phyloP scores from a whole-genome alignment of 2,329 filamentous ascomycete species.

The Hortaea werneckii region DNA sequence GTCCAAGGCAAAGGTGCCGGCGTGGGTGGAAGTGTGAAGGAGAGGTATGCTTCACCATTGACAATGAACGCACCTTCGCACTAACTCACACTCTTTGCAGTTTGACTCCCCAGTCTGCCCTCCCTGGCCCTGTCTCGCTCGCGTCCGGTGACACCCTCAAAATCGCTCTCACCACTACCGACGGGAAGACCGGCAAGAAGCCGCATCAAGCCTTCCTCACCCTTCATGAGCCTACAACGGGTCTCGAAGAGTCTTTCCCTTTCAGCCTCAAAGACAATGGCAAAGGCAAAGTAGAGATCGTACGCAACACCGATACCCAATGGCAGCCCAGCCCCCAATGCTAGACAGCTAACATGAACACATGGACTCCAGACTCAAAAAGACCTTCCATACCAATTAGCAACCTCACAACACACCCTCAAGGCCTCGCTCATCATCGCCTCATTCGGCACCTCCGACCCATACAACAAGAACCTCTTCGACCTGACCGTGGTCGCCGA shows the following conservation, averaged over 20 bases:
- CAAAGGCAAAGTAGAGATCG: constrained; percentile 75
- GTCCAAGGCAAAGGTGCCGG: constrained; percentile 51
- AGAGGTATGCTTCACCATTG: constrained; percentile 38
- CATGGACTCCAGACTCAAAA: constrained; percentile 58
- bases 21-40: constrained; percentile 43
- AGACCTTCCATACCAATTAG: constrained; percentile 77
- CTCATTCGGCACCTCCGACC: constrained; percentile 67
- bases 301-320: constrained; percentile 39
- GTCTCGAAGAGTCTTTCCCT: constrained; percentile 78
- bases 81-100: constrained; percentile 18
- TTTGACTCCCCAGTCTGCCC: constrained; percentile 41
- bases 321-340: constrained; percentile 18
- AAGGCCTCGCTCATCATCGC: constrained; percentile 74
- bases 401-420: constrained; percentile 56
- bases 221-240: constrained; percentile 61
- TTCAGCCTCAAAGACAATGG: constrained; percentile 77
- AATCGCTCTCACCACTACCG: constrained; percentile 69
- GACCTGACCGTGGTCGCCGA: constrained; percentile 58
- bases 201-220: constrained; percentile 92
- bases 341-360: background rate
- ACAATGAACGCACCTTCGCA: background rate
- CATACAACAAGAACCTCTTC: constrained; percentile 62
- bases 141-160: constrained; percentile 65
- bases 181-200: constrained; percentile 66
- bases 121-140: constrained; percentile 50